Percentiles rank a stretch among this genome's conserved stretches.
phyloP scores from a whole-genome alignment of 441 rosid species.

The Oxalis stricta region DNA sequence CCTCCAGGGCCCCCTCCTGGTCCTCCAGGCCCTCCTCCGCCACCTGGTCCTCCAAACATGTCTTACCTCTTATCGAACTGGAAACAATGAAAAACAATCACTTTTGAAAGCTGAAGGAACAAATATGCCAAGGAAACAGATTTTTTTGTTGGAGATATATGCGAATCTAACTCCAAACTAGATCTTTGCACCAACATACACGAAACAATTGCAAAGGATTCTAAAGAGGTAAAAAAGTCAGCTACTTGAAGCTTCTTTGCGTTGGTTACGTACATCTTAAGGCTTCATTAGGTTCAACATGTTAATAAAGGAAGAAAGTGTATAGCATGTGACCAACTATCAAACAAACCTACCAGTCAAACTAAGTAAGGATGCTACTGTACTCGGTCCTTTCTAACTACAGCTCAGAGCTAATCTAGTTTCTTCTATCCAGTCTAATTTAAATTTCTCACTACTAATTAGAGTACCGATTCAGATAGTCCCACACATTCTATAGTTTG shows the following conservation, averaged over 20 bases:
- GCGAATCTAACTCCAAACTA: neutral
- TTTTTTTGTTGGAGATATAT: too few relatives aligned
- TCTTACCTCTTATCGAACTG: neutral
- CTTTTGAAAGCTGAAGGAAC: neutral
- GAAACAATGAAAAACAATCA: neutral
- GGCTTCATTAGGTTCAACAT: neutral
- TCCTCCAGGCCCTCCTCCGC: constrained; percentile 12
- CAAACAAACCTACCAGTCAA: neutral
- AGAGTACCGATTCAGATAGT: too few relatives aligned
- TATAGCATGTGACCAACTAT: neutral
- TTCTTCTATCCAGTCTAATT: too few relatives aligned
- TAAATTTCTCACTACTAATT: too few relatives aligned
- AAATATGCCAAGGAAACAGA: neutral
- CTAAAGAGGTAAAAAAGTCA: neutral
- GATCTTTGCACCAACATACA: neutral
- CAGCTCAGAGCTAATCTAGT: neutral
- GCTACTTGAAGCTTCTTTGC: too few relatives aligned
- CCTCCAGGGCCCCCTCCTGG: constrained; percentile 24
- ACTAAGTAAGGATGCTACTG: neutral
- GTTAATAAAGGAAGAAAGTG: neutral
- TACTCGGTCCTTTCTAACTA: neutral
- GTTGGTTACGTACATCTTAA: neutral
- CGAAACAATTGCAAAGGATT: neutral
- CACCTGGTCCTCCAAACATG: constrained; percentile 32
- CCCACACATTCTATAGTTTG: too few relatives aligned